Evolutionary conservation across 192 early-diverging fungal species (phyloP), one percentile per base, ranked within the genome.

Genomic region (Entophlyctis luteolus): DNA sequence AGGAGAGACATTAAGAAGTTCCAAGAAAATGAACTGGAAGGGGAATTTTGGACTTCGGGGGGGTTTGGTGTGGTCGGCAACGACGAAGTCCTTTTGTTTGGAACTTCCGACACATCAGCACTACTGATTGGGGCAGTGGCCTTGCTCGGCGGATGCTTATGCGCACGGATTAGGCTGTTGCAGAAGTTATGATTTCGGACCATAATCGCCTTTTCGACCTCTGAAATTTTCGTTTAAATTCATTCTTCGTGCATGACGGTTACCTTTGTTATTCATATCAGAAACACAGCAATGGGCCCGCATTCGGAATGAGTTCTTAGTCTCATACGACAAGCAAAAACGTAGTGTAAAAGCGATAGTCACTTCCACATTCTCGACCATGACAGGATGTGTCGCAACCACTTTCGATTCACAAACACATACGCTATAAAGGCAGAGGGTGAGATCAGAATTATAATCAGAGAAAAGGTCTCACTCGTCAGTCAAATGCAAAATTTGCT

Each of bases 321-420:
- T 54, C 31, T 67, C 65, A 31, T 57, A 35, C 23, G 53, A 42
- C 50, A 57, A 39, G 54, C 65, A 67, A 27, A 55, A 23, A 22
- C 65, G 48, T 18, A 14, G 27, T 2, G 58, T 60, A 25, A 60
- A 60, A 14, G 65, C 55, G 12, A 67, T 23, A 35, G 20, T 39
- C 5, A 12, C 5, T 25, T 33, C 20, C 10, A 20, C 45, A 0
- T 14, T 20, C 25, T 54, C 65, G 36, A 55, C 28, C 29, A 22
- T 22, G 53, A 53, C 47, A 14, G 49, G 49, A 16, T 47, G 62
- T 12, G 49, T 47, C 12, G 32, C 29, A 22, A 25, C 28, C 8
- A 36, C 65, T 34, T 45, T 60, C 1, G 47, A 42, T 6, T 60
- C 20, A n/a, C 39, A 5, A n/a, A n/a, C n/a, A n/a, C n/a, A n/a